Base-by-base conservation (phyloP, 192 early-diverging fungal species). In the Entomortierella chlamydospora region DNA sequence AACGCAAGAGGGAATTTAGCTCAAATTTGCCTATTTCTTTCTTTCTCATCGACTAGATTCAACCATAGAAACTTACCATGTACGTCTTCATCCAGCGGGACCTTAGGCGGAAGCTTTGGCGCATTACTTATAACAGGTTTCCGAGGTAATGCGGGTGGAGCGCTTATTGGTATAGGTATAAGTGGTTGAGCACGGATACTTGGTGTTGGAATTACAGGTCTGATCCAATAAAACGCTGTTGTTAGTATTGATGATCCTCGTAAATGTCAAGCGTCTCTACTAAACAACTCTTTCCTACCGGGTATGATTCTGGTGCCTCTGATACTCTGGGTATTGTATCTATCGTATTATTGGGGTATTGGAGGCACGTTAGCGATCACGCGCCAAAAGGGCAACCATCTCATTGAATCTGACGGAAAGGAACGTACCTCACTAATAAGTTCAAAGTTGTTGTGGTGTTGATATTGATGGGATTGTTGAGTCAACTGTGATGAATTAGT, bases 61-160 rank as follows among this genome's bases (percentile, higher is more conserved):
- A n/a, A n/a, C n/a, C n/a, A n/a, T n/a, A n/a, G n/a, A 49, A 64
- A 70, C 43, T 49, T 69, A 74, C 71, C 81, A 64, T 73, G 67
- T 52, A 69, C 37, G 29, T 73, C 81, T 28, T 74, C 62, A 47
- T 74, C 81, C 15, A 79, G 29, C 10, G 45, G 53, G 12, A 70
- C 56, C 52, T 79, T 79, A 18, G 76, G 68, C 17, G 76, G 76
- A 17, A 79, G 68, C 22, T 70, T 79, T 13, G 76, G 76, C 23
- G 62, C 73, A 29, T 22, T 64, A 28, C 18, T 55, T 1, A 33
- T 22, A 2, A 37, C 59, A 3, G 76, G 67, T 31, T 79, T 79
- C 62, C 52, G 42, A 15, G 76, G 76, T 11, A 79, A 17, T 23
- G 63, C 68, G 22, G 76, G 76, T 2, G 76, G 61, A 6, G 57